Evolutionary conservation across 805 yeast genomes (phyloP).

Genomic region (Kluyveromyces lactis): DNA sequence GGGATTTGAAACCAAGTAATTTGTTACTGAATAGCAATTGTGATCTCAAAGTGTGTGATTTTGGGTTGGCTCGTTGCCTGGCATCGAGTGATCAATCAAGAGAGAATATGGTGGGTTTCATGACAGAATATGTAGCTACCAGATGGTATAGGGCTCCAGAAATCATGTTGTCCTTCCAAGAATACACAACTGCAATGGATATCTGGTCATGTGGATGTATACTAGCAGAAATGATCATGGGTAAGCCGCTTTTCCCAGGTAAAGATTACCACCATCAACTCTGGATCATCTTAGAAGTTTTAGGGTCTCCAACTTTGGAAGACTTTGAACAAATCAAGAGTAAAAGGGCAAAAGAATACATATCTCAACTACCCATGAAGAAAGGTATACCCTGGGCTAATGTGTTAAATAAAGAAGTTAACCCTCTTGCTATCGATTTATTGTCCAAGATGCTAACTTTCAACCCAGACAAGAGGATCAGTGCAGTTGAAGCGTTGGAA

Average conservation of each 20-base stretch:
- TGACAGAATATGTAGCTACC: slow-evolving; percentile 79
- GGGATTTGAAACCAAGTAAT: slow-evolving; percentile 74
- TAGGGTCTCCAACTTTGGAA: slow-evolving; percentile 69
- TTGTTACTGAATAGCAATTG: slow-evolving; percentile 59
- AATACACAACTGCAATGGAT: slow-evolving; percentile 70
- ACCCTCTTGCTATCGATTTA: slow-evolving; percentile 49
- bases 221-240: slow-evolving; percentile 55
- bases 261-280: slow-evolving; percentile 64
- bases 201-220: slow-evolving; percentile 80
- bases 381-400: slow-evolving; percentile 42
- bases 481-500: slow-evolving; percentile 63
- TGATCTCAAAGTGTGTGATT: slow-evolving; percentile 71
- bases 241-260: slow-evolving; percentile 67
- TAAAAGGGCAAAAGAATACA: slow-evolving; percentile 69
- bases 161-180: slow-evolving; percentile 65
- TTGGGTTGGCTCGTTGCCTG: slow-evolving; percentile 60
- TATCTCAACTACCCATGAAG: slow-evolving; percentile 55
- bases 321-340: slow-evolving; percentile 68
- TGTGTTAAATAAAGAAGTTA: slow-evolving; percentile 21
- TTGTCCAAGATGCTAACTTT: slow-evolving; percentile 63
- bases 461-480: slow-evolving; percentile 65
- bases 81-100: slow-evolving; percentile 33
- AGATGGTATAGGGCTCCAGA: slow-evolving; percentile 84
- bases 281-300: slow-evolving; percentile 53
- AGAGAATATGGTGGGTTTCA: slow-evolving; percentile 41